Base-by-base conservation (phyloP, 2,329 filamentous ascomycete genomes). In the Cordyceps fumosorosea region DNA sequence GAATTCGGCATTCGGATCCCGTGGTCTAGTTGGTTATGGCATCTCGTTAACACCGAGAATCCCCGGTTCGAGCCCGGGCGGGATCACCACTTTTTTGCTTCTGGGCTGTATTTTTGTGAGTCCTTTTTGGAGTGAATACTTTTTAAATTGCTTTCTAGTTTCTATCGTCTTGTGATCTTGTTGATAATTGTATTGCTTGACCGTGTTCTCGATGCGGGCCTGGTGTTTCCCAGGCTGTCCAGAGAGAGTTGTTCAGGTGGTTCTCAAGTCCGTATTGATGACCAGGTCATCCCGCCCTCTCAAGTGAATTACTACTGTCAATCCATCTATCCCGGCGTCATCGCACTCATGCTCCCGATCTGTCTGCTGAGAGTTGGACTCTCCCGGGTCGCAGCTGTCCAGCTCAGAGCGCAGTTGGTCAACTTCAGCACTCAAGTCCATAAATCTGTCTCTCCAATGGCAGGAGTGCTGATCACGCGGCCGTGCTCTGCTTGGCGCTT, bases 301-400 rank as follows among this genome's bases (percentile, higher is more conserved):
- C 66, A 80, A 70, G 69, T 82, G 81, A 69, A 84, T 72, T 53
- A 82, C 77, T 63, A 82, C 78, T 6, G 80, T 83, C 57, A 83
- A 67, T 12, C 80, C 80, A 63, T 80, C 74, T 34, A 83, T 77
- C 18, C 76, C 76, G 52, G 78, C 65, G 26, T 78, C 74, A 18
- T 73, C 73, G 42, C 73, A 72, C 8, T 69, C 67, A 24, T 70
- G 65, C 22, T 55, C 42, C 22, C 40, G 40, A 18, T 50, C 42
- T 11, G 14, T 3, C 4, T 42, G 20, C 3, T 47, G 5, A n/a
- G 48, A 20, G 20, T 64, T 65, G 8, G 34, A 48, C 34, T 62
- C 64, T 50, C 10, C 32, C 8, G 29, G 42, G 2, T 67, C 66
- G 22, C 60, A 65, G 2, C 68, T 68, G 32, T 72, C 69, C 42